These are phyloP conservation scores for Pyrus betulifolia DNA, from an alignment of 306 rosid species.

Conservation along the genomic window DNA sequence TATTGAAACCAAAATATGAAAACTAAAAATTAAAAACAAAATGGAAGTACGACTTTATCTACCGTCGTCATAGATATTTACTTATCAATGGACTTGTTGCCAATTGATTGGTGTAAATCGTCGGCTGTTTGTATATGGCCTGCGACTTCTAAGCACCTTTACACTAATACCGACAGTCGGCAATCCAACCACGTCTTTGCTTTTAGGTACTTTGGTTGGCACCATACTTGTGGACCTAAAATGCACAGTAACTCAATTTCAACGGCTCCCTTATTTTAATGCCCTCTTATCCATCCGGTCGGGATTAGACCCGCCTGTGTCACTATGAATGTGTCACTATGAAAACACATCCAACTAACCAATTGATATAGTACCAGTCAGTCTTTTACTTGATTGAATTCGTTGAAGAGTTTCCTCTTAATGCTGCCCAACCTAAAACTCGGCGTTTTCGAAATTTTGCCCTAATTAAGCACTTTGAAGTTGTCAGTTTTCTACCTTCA, in stretches of 20 bases:
- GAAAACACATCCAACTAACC: not conserved
- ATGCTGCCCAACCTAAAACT: not conserved
- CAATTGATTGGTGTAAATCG: not conserved
- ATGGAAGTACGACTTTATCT: not conserved
- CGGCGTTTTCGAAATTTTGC: not conserved
- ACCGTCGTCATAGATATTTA: not conserved
- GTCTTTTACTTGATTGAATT: not conserved
- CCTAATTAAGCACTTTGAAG: not conserved
- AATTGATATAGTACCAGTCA: not conserved
- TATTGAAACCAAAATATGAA: no score
- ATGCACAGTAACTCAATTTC: not conserved
- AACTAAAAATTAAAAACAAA: no score
- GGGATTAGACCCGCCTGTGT: not conserved
- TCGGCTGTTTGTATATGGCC: not conserved
- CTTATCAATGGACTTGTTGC: not conserved
- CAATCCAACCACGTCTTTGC: not conserved
- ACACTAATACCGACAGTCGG: not conserved
- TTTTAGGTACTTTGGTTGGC: not conserved
- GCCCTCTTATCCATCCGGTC: slow-evolving; percentile 1
- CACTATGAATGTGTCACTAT: not conserved
- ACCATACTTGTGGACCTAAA: not conserved
- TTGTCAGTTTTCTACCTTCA: not conserved
- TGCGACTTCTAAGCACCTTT: not conserved
- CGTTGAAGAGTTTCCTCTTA: not conserved
- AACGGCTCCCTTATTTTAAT: slow-evolving; percentile 12